Evolutionary conservation across 176 grass and related monocot species (phyloP).

Genomic region (Secale cereale): DNA sequence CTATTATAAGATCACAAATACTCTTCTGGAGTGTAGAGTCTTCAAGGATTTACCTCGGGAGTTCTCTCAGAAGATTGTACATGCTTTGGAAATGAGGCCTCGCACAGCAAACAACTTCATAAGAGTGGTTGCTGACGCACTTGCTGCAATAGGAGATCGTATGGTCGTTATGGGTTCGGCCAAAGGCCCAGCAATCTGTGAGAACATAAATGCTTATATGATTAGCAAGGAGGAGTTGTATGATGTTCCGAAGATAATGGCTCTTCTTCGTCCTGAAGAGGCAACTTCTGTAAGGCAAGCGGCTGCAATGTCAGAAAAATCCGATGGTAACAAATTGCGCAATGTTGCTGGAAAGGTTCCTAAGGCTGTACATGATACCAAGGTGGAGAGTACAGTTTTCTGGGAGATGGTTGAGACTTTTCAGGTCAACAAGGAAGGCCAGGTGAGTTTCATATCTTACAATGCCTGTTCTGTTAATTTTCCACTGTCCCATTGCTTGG

Average conservation of each 20-base stretch:
- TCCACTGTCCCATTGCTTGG: neutral
- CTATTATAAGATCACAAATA: constrained; percentile 12
- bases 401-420: constrained; percentile 36
- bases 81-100: neutral
- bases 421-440: constrained; percentile 20
- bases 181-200: neutral
- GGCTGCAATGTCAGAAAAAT: neutral
- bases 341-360: neutral
- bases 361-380: neutral
- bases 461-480: neutral
- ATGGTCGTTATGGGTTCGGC: constrained; percentile 52
- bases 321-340: neutral
- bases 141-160: constrained; percentile 40
- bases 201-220: constrained; percentile 30
- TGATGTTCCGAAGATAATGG: constrained; percentile 27
- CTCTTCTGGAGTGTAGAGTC: neutral
- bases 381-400: neutral
- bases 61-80: constrained; percentile 40
- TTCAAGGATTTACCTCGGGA: constrained; percentile 34
- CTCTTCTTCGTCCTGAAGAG: constrained; percentile 28
- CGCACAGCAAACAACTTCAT: neutral
- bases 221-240: constrained; percentile 32
- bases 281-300: neutral
- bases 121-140: constrained; percentile 49
- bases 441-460: constrained; percentile 27